phyloP scores from a whole-genome alignment of 805 yeast genomes.

The Candida adriatica region DNA sequence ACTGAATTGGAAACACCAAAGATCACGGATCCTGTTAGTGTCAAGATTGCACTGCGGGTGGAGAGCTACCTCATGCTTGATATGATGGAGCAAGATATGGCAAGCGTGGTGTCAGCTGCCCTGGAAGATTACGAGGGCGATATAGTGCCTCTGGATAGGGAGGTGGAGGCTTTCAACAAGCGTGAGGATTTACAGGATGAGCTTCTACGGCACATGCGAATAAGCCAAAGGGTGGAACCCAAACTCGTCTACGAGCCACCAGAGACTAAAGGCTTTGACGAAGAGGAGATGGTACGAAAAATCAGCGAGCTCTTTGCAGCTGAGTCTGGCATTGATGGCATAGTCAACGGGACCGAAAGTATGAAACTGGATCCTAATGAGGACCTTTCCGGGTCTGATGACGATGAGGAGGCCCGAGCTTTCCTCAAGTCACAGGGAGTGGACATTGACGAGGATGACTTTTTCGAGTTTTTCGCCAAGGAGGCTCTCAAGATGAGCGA shows the following conservation, averaged over 20 bases:
- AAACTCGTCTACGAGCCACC: constrained; percentile 11
- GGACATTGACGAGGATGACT: constrained; percentile 60
- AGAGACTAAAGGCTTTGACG: constrained; percentile 3
- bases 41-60: constrained; percentile 18
- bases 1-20: not conserved
- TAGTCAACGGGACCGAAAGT: constrained; percentile 8
- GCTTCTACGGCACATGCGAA: constrained; percentile 17
- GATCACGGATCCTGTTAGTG: constrained; percentile 5
- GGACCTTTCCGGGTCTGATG: constrained; percentile 9
- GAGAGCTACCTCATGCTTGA: constrained; percentile 14
- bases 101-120: constrained; percentile 6
- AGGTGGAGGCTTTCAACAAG: constrained; percentile 10
- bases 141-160: constrained; percentile 11
- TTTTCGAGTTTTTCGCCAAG: constrained; percentile 54
- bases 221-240: constrained; percentile 11
- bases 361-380: not conserved
- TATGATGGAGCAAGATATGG: constrained; percentile 6
- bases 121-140: constrained; percentile 1
- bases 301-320: constrained; percentile 21
- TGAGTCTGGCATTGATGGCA: constrained; percentile 20
- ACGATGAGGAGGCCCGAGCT: constrained; percentile 22
- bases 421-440: constrained; percentile 29
- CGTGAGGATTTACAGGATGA: constrained; percentile 25
- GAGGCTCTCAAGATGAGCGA: constrained; percentile 45
- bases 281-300: constrained; percentile 22